A percentile compares a stretch with the other conserved stretches of the same genome.
Evolutionary conservation across 139 green algal species (phyloP).

Genomic region (Haematococcus sp.): DNA sequence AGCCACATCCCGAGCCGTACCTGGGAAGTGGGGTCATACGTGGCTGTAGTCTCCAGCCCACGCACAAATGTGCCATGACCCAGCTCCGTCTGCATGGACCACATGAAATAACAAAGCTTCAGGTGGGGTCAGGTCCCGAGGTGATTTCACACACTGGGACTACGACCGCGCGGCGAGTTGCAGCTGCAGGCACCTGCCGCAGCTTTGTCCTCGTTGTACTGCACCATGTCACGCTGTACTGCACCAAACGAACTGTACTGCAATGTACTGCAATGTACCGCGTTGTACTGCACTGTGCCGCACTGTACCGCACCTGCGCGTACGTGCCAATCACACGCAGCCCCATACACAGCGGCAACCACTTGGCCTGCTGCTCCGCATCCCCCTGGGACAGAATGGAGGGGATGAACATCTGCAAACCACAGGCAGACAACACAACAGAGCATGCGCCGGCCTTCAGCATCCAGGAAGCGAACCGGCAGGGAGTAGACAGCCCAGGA

Average conservation of each 20-base stretch:
- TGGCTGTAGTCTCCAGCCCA: constrained; percentile 94
- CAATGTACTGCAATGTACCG: too few species aligned
- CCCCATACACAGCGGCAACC: constrained; percentile 76
- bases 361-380: constrained; percentile 86
- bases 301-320: neutral
- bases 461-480: too few species aligned
- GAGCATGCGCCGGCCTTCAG: too few species aligned
- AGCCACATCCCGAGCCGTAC: too few species aligned
- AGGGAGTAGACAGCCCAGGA: too few species aligned
- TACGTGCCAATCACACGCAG: constrained; percentile 52
- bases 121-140: neutral
- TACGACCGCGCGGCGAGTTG: too few species aligned
- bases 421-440: too few species aligned
- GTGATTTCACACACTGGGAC: too few species aligned
- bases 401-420: constrained; percentile 94
- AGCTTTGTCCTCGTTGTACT: too few species aligned
- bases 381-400: constrained; percentile 83
- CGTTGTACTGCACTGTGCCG: neutral
- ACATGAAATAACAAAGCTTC: neutral
- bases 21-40: constrained; percentile 64
- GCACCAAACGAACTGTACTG: too few species aligned
- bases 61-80: constrained; percentile 94
- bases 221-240: too few species aligned
- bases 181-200: too few species aligned
- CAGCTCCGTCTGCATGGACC: constrained; percentile 88